Base-by-base conservation (phyloP, 83 land plant species). In the Larix sibirica region DNA sequence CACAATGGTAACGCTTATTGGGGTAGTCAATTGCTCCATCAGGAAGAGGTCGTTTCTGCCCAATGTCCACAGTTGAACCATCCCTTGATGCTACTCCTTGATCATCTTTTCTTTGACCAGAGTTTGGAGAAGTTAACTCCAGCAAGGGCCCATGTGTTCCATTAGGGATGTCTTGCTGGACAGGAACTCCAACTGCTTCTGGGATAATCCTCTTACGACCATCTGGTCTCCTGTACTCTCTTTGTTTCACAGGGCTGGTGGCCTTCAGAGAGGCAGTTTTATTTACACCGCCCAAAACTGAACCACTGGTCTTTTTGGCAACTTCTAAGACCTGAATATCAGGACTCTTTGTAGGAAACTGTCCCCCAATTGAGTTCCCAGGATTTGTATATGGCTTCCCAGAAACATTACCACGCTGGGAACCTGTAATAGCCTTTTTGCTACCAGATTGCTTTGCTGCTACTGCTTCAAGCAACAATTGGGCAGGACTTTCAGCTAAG, bases 151-250 rank as follows among this genome's bases (percentile, higher is more conserved):
- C 63, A 16, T 81, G 86, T 20, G 85, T 54, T 3, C 70, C 88
- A 23, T 76, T 81, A 79, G 88, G 62, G 31, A 87, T 70, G 79
- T 83, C 88, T 56, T 87, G 87, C 23, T 91, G 89, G 42, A 76
- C 54, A 79, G 93, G 88, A 71, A 86, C 90, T 3, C 97, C 95
- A 80, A 96, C 88, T 81, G 99, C 95, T 88, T 97, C 96, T 16
- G 99, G 99, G 62, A 97, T 97, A 64, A 97, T 97, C 67, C 99
- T 85, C 81, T 95, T 93, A 75, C 98, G 90, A 0, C 98, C 99
- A 91, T 97, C 99, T 71, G 96, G 92, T 16, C 95, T 85, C 56
- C 98, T 88, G 75, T 97, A 97, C 80, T 97, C 99, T 83, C 87
- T 91, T 81, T 97, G 99, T 83, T 95, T 94, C 17, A 94, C 94